phyloP scores from a whole-genome alignment of 2,329 filamentous ascomycete genomes.

The Nemania diffusa region DNA sequence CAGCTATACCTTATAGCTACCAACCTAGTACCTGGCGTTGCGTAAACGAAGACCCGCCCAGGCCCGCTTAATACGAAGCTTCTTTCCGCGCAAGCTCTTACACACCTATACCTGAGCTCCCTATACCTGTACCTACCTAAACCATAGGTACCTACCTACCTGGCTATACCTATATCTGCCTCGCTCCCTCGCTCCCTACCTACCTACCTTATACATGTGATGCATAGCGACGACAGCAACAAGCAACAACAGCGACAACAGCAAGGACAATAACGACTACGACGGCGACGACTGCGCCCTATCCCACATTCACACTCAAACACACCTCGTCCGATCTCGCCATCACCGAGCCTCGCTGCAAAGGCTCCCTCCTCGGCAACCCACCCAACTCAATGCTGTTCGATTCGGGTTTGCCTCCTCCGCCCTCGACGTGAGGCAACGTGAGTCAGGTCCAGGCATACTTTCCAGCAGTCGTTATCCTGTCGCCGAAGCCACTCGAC shows the following conservation, averaged over 20 bases:
- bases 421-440: constrained; percentile 56
- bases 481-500: constrained; percentile 22
- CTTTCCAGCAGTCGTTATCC: constrained; percentile 23
- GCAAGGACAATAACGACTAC: neutral
- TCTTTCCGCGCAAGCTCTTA: neutral
- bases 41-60: constrained; percentile 23
- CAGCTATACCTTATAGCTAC: neutral
- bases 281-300: neutral
- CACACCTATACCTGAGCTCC: neutral
- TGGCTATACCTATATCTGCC: no score
- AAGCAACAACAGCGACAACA: neutral
- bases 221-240: neutral
- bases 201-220: neutral
- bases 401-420: constrained; percentile 53
- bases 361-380: constrained; percentile 17
- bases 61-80: constrained; percentile 19
- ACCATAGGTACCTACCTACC: no score
- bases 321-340: neutral
- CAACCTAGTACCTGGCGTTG: neutral
- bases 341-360: constrained; percentile 12
- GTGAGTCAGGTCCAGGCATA: constrained; percentile 52
- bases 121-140: no score
- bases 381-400: constrained; percentile 50
- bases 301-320: neutral
- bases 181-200: constrained; percentile 23